Conservation (phyloP, 768 basidiomycete genomes). For the Amanita polypyramis region DNA sequence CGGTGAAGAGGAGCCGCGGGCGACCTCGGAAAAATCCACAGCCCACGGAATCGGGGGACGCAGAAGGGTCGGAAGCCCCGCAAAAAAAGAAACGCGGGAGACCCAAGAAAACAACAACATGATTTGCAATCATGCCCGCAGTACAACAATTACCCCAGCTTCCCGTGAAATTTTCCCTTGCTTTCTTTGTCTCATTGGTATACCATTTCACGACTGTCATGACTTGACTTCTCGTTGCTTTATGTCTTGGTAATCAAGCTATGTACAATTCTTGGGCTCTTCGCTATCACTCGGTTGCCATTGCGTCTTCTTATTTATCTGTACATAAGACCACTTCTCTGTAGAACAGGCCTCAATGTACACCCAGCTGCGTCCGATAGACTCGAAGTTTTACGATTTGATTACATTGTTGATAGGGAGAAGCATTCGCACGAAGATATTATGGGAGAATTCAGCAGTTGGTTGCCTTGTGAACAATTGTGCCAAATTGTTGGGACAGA, state of each 20-base stretch:
- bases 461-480: conserved; percentile 11
- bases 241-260: conserved; percentile 3
- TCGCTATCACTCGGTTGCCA: conserved; percentile 11
- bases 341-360: conserved; percentile 10
- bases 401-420: conserved; percentile 13
- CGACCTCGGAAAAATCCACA: conserved; percentile 64
- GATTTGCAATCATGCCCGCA: conserved; percentile 7
- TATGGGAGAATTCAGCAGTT: conserved; percentile 22
- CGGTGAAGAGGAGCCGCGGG: conserved; percentile 59
- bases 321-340: conserved; percentile 8
- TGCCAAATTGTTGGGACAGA: conserved; percentile 5
- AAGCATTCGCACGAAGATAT: conserved; percentile 19
- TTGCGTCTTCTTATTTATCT: conserved; percentile 6
- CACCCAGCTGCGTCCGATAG: conserved; percentile 5
- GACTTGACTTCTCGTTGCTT: not conserved
- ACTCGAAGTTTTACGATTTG: conserved; percentile 4
- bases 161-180: conserved; percentile 3
- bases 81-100: conserved; percentile 65
- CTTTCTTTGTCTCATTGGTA: not conserved
- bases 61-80: conserved; percentile 36
- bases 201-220: conserved; percentile 3
- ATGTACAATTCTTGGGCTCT: conserved; percentile 11
- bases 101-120: conserved; percentile 37
- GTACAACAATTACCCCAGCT: conserved; percentile 10
- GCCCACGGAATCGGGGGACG: conserved; percentile 29